These are phyloP conservation scores for Heliamphora pulchella DNA, from an alignment of 179 eudicot genomes.

Conservation along the genomic window DNA sequence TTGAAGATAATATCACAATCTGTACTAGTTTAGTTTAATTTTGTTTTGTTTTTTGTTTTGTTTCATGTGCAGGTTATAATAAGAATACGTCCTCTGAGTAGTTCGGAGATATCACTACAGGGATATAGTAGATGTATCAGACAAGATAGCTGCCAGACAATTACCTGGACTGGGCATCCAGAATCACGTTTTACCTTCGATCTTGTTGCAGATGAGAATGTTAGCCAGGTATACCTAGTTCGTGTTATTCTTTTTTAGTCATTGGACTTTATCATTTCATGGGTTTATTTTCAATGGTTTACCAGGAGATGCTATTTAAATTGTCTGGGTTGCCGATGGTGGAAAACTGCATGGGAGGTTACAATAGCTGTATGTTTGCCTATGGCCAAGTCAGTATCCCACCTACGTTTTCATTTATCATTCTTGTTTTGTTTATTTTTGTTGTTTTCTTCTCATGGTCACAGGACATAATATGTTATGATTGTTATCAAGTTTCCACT, in stretches of 20 bases:
- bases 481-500: background rate
- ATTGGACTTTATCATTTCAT: background rate
- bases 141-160: conserved; percentile 81
- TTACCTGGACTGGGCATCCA: conserved; percentile 95
- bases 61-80: conserved; percentile 65
- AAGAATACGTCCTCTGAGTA: conserved; percentile 78
- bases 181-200: conserved; percentile 97
- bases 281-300: conserved; percentile 10
- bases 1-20: background rate
- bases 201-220: conserved; percentile 83
- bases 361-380: conserved; percentile 99
- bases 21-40: background rate
- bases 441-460: background rate
- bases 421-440: background rate
- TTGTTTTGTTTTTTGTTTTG: background rate
- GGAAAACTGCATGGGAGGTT: conserved; percentile 90
- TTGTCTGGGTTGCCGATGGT: conserved; percentile 99
- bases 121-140: conserved; percentile 67
- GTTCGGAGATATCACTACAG: conserved; percentile 72
- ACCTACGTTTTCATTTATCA: background rate
- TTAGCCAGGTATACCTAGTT: conserved; percentile 59
- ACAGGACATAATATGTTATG: background rate
- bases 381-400: conserved; percentile 78
- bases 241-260: background rate
- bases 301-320: conserved; percentile 82